Evolutionary conservation across 2,329 filamentous ascomycete species (phyloP).

Genomic region (Zasmidium citrigriseum): DNA sequence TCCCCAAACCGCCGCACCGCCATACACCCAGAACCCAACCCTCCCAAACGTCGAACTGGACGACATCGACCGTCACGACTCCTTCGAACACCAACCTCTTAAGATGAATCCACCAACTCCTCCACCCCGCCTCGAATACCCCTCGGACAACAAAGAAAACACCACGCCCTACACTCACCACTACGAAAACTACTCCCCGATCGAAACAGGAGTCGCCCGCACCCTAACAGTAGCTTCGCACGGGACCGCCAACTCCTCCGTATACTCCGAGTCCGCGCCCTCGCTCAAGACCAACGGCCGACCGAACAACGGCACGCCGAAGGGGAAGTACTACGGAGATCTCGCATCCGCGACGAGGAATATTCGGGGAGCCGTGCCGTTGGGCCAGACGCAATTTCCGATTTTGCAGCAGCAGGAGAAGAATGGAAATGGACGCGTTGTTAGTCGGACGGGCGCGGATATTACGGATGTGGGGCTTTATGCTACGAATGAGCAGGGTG

Average conservation of each 20-base stretch:
- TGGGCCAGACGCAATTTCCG: conserved; percentile 16
- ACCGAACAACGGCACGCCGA: conserved; percentile 36
- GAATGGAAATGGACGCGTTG: conserved; percentile 39
- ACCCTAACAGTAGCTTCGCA: conserved; percentile 32
- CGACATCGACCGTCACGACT: conserved; percentile 25
- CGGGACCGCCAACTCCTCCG: conserved; percentile 31
- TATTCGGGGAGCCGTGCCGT: conserved; percentile 31
- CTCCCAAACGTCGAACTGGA: conserved; percentile 17
- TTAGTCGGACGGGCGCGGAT: conserved; percentile 51
- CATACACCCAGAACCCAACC: conserved; percentile 15
- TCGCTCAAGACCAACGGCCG: conserved; percentile 18
- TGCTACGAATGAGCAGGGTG: conserved; percentile 28
- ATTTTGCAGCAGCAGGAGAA: conserved; percentile 14
- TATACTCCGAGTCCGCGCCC: conserved; percentile 37
- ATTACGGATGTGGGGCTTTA: conserved; percentile 40
- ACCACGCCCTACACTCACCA: conserved; percentile 5
- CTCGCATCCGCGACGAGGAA: conserved; percentile 45
- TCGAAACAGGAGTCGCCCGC: conserved; percentile 30
- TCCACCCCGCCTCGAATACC: conserved; percentile 18
- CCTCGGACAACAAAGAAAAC: conserved; percentile 1
- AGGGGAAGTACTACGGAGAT: conserved; percentile 50
- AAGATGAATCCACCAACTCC: conserved; percentile 52
- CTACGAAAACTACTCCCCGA: conserved; percentile 13
- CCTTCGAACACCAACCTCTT: conserved; percentile 40
- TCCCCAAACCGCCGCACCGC: conserved; percentile 13